phyloP scores from a whole-genome alignment of 768 basidiomycete genomes.

The Nidularia pulvinata region DNA sequence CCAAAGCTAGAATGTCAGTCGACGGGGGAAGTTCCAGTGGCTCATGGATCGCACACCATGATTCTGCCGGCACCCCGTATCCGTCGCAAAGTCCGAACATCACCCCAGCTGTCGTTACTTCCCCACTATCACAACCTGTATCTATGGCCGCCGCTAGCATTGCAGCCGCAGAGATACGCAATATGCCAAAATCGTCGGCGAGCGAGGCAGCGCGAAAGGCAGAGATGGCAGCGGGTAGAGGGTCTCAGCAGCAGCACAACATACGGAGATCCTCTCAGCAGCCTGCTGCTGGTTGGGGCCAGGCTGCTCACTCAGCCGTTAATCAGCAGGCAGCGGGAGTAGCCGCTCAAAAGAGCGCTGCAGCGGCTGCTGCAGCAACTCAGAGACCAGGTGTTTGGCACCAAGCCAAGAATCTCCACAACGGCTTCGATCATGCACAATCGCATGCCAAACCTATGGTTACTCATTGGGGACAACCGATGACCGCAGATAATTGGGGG shows the following conservation, averaged over 20 bases:
- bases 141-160: slow-evolving; percentile 14
- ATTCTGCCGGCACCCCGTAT: neutral
- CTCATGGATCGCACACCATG: neutral
- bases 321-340: neutral
- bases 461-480: neutral
- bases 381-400: neutral
- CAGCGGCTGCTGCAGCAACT: neutral
- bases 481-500: neutral
- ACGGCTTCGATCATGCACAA: neutral
- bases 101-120: neutral
- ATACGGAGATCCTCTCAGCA: neutral
- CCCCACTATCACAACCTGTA: slow-evolving; percentile 3
- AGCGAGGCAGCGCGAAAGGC: slow-evolving; percentile 23
- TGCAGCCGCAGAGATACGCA: slow-evolving; percentile 11
- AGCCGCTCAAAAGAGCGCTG: neutral
- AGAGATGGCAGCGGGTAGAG: slow-evolving; percentile 4
- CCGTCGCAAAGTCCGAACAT: neutral
- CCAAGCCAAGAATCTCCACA: neutral
- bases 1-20: neutral
- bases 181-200: slow-evolving; percentile 15
- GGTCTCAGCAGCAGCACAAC: neutral
- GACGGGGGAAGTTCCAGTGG: neutral
- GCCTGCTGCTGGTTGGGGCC: neutral
- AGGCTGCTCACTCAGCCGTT: neutral
- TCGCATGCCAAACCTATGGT: neutral